Evolutionary conservation across 495 filamentous ascomycete species (phyloP).

Genomic region (Tetracladium setigerum): DNA sequence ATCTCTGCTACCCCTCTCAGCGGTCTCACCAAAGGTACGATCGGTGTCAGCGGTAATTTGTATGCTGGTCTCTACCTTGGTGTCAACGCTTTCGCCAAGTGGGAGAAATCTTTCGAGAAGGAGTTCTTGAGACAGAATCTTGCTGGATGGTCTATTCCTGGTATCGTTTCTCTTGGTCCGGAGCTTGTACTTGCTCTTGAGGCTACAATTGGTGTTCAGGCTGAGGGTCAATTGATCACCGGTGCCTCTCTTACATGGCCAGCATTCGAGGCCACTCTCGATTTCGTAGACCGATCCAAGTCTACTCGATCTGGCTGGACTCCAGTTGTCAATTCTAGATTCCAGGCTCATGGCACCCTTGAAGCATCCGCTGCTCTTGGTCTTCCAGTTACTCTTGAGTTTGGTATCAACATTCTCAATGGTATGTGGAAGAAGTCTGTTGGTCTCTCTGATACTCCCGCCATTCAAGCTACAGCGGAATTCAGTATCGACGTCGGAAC

Average conservation of each 20-base stretch:
- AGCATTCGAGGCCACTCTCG: too few relatives aligned
- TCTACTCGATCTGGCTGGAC: constrained; percentile 6
- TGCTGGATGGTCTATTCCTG: constrained; percentile 11
- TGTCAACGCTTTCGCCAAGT: constrained; percentile 13
- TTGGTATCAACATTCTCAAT: constrained; percentile 10
- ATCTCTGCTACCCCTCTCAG: too few relatives aligned
- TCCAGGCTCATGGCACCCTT: constrained; percentile 9
- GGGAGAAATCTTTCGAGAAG: not conserved
- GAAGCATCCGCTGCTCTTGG: constrained; percentile 7
- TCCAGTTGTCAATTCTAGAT: constrained; percentile 3
- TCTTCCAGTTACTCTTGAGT: constrained; percentile 6
- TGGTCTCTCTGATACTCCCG: constrained; percentile 6
- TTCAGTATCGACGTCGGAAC: constrained; percentile 2
- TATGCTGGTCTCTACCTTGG: constrained; percentile 10
- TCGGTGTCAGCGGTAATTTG: constrained; percentile 10
- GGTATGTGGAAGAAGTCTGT: constrained; percentile 7
- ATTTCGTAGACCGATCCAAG: too few relatives aligned
- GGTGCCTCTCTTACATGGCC: constrained; percentile 7
- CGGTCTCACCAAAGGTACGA: constrained; percentile 8
- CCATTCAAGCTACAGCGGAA: constrained; percentile 2
- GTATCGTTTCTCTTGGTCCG: constrained; percentile 9
- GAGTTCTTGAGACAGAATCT: constrained; percentile 1
- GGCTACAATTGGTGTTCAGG: not conserved
- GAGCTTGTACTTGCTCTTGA: not conserved
- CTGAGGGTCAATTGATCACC: constrained; percentile 8